A percentile compares a stretch with the other conserved stretches of the same genome.
These are phyloP conservation scores for Daldinia caldariorum DNA, from an alignment of 495 filamentous ascomycete genomes.

Conservation along the genomic window DNA sequence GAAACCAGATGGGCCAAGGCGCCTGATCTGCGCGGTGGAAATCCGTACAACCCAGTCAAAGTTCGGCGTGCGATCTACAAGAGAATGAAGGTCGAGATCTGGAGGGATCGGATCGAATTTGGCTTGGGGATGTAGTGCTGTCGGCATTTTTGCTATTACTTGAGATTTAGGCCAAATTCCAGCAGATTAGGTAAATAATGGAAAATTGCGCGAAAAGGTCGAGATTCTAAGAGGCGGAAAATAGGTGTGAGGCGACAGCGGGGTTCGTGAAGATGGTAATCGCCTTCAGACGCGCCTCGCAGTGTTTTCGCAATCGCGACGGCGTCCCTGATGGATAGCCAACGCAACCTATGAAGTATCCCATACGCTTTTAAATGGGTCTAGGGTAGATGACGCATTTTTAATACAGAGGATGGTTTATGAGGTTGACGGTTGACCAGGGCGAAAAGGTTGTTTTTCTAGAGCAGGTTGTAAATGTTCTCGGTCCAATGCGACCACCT, in stretches of 20 bases:
- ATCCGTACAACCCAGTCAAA: constrained; percentile 85
- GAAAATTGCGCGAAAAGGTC: neutral
- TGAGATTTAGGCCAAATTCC: neutral
- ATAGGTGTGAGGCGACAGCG: constrained; percentile 12
- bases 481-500: neutral
- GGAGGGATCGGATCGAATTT: constrained; percentile 87
- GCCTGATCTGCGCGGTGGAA: constrained; percentile 75
- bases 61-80: constrained; percentile 81
- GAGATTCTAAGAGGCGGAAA: neutral
- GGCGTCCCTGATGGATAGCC: neutral
- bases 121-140: constrained; percentile 70
- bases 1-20: constrained; percentile 75
- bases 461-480: neutral
- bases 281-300: constrained; percentile 20
- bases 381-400: neutral
- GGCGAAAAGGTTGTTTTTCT: neutral
- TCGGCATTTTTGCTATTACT: constrained; percentile 66
- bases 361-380: neutral
- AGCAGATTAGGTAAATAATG: neutral
- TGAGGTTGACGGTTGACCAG: neutral
- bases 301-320: constrained; percentile 5
- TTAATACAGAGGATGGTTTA: neutral
- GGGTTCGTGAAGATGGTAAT: constrained; percentile 27
- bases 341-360: neutral
- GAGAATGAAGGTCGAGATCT: constrained; percentile 74